Evolutionary conservation across 2,329 filamentous ascomycete genomes (phyloP), one percentile per base, ranked within the genome.

Genomic region (Penicillium rolfsii): DNA sequence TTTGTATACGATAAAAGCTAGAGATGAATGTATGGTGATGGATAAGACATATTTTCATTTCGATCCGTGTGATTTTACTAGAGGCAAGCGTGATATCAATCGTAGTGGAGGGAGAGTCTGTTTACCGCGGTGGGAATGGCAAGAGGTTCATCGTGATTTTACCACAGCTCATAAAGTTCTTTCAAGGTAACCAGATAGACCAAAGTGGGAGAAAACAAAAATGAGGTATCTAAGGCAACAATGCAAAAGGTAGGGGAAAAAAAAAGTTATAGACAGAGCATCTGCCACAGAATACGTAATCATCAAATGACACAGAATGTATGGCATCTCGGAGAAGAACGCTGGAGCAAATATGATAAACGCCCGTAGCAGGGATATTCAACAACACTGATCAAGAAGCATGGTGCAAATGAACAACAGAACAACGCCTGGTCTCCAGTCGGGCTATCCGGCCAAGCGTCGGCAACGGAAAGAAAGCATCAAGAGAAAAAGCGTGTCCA

Each of bases 401-500:
- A 48, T 64, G 55, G 30, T 26, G 49, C 57, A 62, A 46, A 64
- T 58, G 11, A 35, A 54, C 59, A 62, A 52, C 61, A 62, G 36
- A 63, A 64, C 57, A 67, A 68, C 61, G 67, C 67, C 68, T 52
- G 56, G 63, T 65, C 63, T 64, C 59, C 68, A 55, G 58, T 67
- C 65, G 62, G 67, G 62, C 60, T 53, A 56, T 54, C 55, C 53
- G 30, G 49, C 48, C 35, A 58, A n/a, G 50, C 43, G 22, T 35
- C 12, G 22, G 24, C 8, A 24, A 33, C 14, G 16, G 52, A 41
- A 24, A 7, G 30, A 19, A 12, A 52, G 9, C n/a, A 38, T 38
- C 4, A 19, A 16, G 5, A 26, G 30, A 11, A n/a, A 28, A 35
- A 28, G 1, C 5, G n/a, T 26, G 24, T 14, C 16, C 22, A 30